These are phyloP conservation scores for Uronychia binucleata DNA, from an alignment of 73 alveolate genomes.

Conservation along the genomic window DNA sequence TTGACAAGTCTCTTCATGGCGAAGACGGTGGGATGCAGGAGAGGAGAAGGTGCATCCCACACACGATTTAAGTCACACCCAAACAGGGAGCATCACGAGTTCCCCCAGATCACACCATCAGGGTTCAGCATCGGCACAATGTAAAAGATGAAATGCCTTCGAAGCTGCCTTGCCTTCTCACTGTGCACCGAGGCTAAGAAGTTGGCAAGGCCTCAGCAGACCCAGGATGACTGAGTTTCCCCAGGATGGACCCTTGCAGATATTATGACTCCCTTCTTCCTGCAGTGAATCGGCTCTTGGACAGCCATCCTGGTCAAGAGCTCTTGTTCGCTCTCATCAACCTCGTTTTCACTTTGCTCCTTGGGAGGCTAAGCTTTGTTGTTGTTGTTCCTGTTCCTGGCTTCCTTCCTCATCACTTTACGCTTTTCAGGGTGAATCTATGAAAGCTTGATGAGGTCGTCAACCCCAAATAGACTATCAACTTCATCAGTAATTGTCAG, in stretches of 20 bases:
- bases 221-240: slow-evolving; percentile 86
- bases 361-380: not conserved
- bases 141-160: slow-evolving; percentile 82
- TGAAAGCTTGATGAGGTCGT: no score
- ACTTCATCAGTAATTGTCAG: not conserved
- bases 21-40: slow-evolving; percentile 86
- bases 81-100: slow-evolving; percentile 77
- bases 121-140: slow-evolving; percentile 91
- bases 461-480: not conserved
- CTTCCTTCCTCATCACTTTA: not conserved
- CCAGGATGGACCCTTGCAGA: slow-evolving; percentile 94
- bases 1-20: slow-evolving; percentile 51
- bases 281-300: not conserved
- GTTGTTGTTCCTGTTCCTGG: not conserved
- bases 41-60: slow-evolving; percentile 87
- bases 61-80: slow-evolving; percentile 94
- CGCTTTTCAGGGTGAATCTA: not conserved
- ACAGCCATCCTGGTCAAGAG: not conserved
- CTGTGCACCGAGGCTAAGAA: slow-evolving; percentile 66
- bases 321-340: not conserved
- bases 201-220: slow-evolving; percentile 83
- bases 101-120: slow-evolving; percentile 93
- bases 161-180: slow-evolving; percentile 73
- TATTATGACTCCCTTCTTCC: slow-evolving; percentile 30
- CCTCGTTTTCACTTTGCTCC: not conserved